These are phyloP conservation scores for Coniella vitis DNA, from an alignment of 2,329 filamentous ascomycete genomes.

Conservation along the genomic window DNA sequence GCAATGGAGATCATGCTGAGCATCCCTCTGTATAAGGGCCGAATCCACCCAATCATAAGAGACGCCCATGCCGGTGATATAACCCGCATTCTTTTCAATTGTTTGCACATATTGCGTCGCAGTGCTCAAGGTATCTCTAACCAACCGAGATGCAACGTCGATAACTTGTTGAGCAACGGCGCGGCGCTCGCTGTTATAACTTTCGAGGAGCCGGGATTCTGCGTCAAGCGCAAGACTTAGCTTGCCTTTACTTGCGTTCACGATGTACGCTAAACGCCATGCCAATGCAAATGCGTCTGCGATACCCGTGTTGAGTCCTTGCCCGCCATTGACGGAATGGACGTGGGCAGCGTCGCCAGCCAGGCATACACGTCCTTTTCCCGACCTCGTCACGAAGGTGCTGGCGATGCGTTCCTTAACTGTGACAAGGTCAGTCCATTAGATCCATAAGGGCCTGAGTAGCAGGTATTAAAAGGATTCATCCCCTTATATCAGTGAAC, in stretches of 20 bases:
- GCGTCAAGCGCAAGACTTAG: slow-evolving; percentile 18
- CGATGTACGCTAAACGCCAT: slow-evolving; percentile 38
- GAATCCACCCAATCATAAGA: not conserved
- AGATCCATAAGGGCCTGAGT: too few relatives aligned
- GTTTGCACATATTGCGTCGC: slow-evolving; percentile 40
- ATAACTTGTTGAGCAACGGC: slow-evolving; percentile 38
- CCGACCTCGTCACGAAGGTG: slow-evolving; percentile 32
- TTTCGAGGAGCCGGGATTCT: slow-evolving; percentile 27
- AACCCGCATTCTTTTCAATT: slow-evolving; percentile 40
- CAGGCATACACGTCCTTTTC: slow-evolving; percentile 42
- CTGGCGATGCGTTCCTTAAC: slow-evolving; percentile 35
- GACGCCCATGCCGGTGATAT: slow-evolving; percentile 34
- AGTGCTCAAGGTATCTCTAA: slow-evolving; percentile 36
- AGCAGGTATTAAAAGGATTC: too few relatives aligned
- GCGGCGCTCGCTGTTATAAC: slow-evolving; percentile 38
- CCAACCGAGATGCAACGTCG: slow-evolving; percentile 38
- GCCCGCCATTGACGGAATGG: slow-evolving; percentile 48
- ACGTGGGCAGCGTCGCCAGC: slow-evolving; percentile 54
- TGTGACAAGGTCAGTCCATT: slow-evolving; percentile 14
- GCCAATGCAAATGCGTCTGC: slow-evolving; percentile 47
- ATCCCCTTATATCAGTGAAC: not conserved
- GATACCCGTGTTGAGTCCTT: slow-evolving; percentile 52
- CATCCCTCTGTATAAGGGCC: not conserved
- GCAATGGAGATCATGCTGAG: not conserved
- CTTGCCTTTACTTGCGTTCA: not conserved